Base-by-base conservation (phyloP, 2,329 filamentous ascomycete species). In the Fusarium sterilihyphosum region DNA sequence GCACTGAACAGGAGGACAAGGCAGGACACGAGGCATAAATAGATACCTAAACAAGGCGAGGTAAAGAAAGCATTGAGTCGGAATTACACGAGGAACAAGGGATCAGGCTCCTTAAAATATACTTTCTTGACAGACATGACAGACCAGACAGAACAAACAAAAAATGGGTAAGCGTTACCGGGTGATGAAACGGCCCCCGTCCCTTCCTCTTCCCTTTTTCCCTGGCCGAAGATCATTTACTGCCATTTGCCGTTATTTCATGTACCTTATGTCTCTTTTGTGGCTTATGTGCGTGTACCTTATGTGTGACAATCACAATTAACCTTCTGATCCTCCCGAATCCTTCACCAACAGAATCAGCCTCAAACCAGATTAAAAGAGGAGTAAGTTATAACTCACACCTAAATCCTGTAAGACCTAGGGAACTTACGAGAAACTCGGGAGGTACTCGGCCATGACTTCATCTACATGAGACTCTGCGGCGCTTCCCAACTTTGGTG, bases 271-370 rank as follows among this genome's bases (percentile, higher is more conserved):
- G 24, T 38, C 16, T 8, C 24, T 58, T 47, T 14, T 18, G 41
- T 64, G 8, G 13, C 46, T 47, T 29, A 47, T 47, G 26, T 47
- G 44, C 24, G 54, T 69, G 24, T 44, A n/a, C n/a, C n/a, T n/a
- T n/a, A 72, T 17, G 33, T 60, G 59, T 56, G 56, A 74, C 71
- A 60, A 65, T 58, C 57, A 38, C n/a, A 74, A 65, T 72, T 47
- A 57, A 64, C 59, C 50, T 37, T 53, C 63, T 49, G 33, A 49
- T 61, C 57, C 62, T 63, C 26, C 49, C 40, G 50, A 58, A 60
- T 59, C 50, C 61, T 65, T 41, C 35, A 40, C 38, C 24, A 37
- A 18, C 31, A 13, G 47, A 52, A 18, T 41, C 44, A 70, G n/a
- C 12, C 46, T 53, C 40, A 38, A 49, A 22, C 22, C 44, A 43